Evolutionary conservation across 2,329 filamentous ascomycete species (phyloP), one percentile per base, ranked within the genome.

Genomic region (Dothiorella sarmentorum): DNA sequence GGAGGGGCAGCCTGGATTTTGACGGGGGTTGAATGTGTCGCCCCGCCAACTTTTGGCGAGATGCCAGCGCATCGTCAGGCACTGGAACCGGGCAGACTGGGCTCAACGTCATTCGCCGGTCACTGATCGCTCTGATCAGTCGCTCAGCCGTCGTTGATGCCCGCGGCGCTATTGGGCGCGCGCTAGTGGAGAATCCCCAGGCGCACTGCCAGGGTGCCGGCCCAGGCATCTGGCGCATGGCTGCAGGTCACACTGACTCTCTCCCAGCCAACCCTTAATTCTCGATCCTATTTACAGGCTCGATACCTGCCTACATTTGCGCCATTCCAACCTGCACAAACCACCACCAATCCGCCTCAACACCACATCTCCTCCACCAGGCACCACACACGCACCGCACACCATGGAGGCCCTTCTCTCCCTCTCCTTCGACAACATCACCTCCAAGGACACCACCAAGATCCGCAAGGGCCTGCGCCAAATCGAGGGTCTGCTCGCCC

Each of bases 351-450:
- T n/a, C n/a, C n/a, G n/a, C n/a, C n/a, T n/a, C n/a, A n/a, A n/a
- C n/a, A n/a, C n/a, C n/a, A n/a, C n/a, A n/a, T n/a, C 11, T 45
- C n/a, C 31, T 26, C 42, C 33, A 11, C 26, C 18, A 31, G 22
- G 17, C 55, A 40, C 42, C 55, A 33, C 35, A 18, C 40, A 11
- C 40, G 47, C 13, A 18, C 49, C 40, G 13, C n/a, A 61, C 65
- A 62, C 65, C 55, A 97, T 97, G 94, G 94, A 97, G 78, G 86
- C 89, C 55, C 83, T 97, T 26, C 82, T 97, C 58, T 95, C 91
- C 43, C 86, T 96, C 72, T 91, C 93, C 61, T 97, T 97, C 76
- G 92, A 97, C 79, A 96, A 96, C 76, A 87, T 97, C 64, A 95
- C 92, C 61, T 97, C 92, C 49, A 92, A 92, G 73, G 91, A 97